Base-by-base conservation (phyloP, 805 yeast species). In the Myxozyma mucilagina region DNA sequence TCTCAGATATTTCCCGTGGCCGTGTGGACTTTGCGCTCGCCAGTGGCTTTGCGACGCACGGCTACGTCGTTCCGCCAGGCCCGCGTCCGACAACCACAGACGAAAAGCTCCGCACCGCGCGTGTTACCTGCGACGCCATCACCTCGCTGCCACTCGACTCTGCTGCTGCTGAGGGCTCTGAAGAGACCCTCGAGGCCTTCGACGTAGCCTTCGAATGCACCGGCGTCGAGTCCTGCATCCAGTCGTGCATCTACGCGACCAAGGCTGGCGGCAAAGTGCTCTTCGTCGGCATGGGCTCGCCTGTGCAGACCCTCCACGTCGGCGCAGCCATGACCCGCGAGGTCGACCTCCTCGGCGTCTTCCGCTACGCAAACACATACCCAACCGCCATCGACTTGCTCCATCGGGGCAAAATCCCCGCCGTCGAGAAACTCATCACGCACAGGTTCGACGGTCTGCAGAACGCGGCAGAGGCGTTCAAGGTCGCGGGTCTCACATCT, bases 1-100 rank as follows among this genome's bases (percentile, higher is more conserved):
- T 86, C 54, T 80, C 87, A 44, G 96, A 89, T 73, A 78, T 88
- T 52, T 78, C 84, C 4, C 44, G 66, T 41, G 64, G 63, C n/a
- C 66, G 76, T n/a, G 69, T 71, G 14, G 65, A 69, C 18, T 73
- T 73, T 63, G 76, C 75, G 4, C 57, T 69, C 38, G 65, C 68
- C 47, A 64, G 69, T 34, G 75, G 72, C 16, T 67, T 72, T 41
- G 74, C 75, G 9, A 68, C 69, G 4, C 68, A 68, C 34, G 68
- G 68, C 1, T 70, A 57, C 61, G 64, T 64, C 29, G 71, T 71
- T 38, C 69, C 69, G 16, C 29, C 56, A 38, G 61, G 62, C n/a
- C 58, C 64, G 4, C 59, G 65, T 11, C 58, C 53, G 4, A 52
- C 58, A 16, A 47, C 63, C 20, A 41, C 43, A 56, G 60, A 66